Base-by-base conservation (phyloP, 352 stramenopile species). In the Phytopythium cucurbitacearum region DNA sequence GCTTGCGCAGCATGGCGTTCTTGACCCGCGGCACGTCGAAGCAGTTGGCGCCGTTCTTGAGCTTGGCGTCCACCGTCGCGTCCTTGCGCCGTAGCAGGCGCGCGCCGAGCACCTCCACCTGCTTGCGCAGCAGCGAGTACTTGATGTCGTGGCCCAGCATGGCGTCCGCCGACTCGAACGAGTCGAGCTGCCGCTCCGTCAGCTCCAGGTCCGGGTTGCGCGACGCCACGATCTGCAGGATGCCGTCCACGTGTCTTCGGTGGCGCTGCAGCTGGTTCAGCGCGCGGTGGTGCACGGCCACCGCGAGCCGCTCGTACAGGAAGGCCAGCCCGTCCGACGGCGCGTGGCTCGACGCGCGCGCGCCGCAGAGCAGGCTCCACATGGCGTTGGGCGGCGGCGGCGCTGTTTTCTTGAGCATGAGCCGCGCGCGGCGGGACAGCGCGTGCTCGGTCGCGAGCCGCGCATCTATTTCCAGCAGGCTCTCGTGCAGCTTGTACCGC, bases 261-360 rank as follows among this genome's bases (percentile, higher is more conserved):
- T 92, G 80, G n/a, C 84, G 80, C 40, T 87, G 76, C 36, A 94
- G 63, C 47, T 92, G 84, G 51, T 94, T 94, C 40, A 92, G 53
- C 6, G 76, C 76, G 32, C 84, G 76, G 35, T 87, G 78, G 50
- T 87, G 83, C 11, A 80, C 59, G 7, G 77, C 66, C 13, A 89
- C 57, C 0, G 73, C 62, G 2, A 94, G 58, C 33, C 75, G 67
- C 28, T 87, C 78, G 15, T 70, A 76, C 45, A 94, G 53, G 33
- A 79, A 71, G 0, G 67, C 41, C 9, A 92, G 50, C 0, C 81
- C 81, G 53, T 94, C 84, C 3, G 64, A 73, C 50, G 73, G 62
- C 39, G 67, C 56, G 0, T 59, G 45, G 44, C 51, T 51, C 0
- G 56, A 59, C 10, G 69, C 73, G 15, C 65, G 52, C 7, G 68